phyloP scores from a whole-genome alignment of 2,329 filamentous ascomycete species.

The Penicillium sp. region DNA sequence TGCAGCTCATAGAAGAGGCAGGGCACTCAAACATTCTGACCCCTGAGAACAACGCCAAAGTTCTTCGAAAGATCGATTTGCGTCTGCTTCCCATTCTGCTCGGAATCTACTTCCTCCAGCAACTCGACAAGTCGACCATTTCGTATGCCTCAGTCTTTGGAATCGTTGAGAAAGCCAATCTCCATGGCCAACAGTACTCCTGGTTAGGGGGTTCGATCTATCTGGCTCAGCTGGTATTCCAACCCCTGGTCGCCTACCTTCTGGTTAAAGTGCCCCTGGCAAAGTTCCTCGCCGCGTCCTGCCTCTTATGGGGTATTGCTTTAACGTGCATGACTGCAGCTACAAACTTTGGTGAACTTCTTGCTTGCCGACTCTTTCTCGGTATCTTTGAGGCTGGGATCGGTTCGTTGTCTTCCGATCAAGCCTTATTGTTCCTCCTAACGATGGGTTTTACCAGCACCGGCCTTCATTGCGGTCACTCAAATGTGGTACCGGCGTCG shows the following conservation, averaged over 20 bases:
- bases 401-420: conserved; percentile 17
- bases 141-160: conserved; percentile 57
- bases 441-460: conserved; percentile 28
- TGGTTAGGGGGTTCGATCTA: conserved; percentile 48
- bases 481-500: conserved; percentile 49
- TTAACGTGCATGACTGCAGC: conserved; percentile 48
- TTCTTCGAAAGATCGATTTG: conserved; percentile 46
- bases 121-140: conserved; percentile 55
- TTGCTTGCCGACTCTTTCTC: conserved; percentile 49
- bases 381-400: conserved; percentile 49
- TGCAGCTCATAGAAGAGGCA: conserved; percentile 42
- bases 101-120: conserved; percentile 55
- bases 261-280: conserved; percentile 54
- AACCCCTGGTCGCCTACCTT: conserved; percentile 46
- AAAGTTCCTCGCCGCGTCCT: conserved; percentile 49
- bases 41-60: conserved; percentile 45
- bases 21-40: conserved; percentile 44
- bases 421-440: background rate
- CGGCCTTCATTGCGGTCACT: conserved; percentile 46
- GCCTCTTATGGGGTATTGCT: conserved; percentile 47
- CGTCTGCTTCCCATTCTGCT: conserved; percentile 49
- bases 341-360: conserved; percentile 42
- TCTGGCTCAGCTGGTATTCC: conserved; percentile 47
- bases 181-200: conserved; percentile 49
- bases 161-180: conserved; percentile 50